Conservation (phyloP, 2,329 filamentous ascomycete genomes). For the Chaetoscypha palmicola region DNA sequence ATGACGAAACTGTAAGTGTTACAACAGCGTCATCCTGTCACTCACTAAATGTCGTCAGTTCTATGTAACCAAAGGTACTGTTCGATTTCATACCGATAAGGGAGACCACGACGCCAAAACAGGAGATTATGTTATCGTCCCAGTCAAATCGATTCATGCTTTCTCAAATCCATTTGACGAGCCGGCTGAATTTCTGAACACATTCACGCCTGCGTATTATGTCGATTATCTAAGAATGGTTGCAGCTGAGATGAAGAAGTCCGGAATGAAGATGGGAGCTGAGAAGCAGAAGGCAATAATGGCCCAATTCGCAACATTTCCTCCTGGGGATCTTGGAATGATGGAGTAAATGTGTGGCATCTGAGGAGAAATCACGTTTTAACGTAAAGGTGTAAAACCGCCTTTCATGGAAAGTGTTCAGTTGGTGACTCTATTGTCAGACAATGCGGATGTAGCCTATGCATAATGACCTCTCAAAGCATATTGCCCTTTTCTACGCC, state of each 20-base stretch:
- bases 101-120: slow-evolving; percentile 40
- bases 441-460: too few species aligned
- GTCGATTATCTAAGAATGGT: slow-evolving; percentile 18
- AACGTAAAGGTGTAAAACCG: too few species aligned
- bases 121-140: slow-evolving; percentile 50
- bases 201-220: slow-evolving; percentile 39
- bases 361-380: too few species aligned
- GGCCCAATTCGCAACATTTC: slow-evolving; percentile 20
- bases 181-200: slow-evolving; percentile 50
- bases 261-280: slow-evolving; percentile 8
- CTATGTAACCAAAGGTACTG: slow-evolving; percentile 43
- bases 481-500: too few species aligned
- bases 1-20: slow-evolving; percentile 51
- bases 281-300: slow-evolving; percentile 16
- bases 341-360: too few species aligned
- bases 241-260: slow-evolving; percentile 7
- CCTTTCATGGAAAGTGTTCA: too few species aligned
- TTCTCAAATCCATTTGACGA: slow-evolving; percentile 49
- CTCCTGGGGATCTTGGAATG: slow-evolving; percentile 1
- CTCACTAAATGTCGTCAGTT: too few species aligned
- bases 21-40: too few species aligned
- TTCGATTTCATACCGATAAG: slow-evolving; percentile 44
- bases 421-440: too few species aligned
- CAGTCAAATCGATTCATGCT: slow-evolving; percentile 46
- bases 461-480: too few species aligned